Base-by-base conservation (phyloP, 139 green algal genomes). In the Marvania coccoides region DNA sequence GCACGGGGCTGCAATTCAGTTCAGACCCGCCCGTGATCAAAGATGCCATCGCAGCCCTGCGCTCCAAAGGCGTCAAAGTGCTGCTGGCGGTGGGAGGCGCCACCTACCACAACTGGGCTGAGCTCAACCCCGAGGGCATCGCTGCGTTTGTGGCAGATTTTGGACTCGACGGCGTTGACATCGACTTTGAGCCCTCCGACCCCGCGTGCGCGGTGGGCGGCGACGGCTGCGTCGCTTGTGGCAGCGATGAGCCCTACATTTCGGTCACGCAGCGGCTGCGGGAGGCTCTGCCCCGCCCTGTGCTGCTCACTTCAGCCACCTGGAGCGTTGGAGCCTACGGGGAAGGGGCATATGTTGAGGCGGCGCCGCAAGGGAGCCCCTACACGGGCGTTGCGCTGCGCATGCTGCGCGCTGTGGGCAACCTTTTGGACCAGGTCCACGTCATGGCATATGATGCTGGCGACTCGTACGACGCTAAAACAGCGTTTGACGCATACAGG, bases 381-480 rank as follows among this genome's bases (percentile, higher is more conserved):
- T 58, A 56, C 12, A 64, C 57, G 30, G 57, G 57, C 19, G n/a
- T 58, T 56, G 30, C 57, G 8, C 47, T 64, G 14, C 15, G 19
- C 12, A 64, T 64, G 57, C 26, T 64, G 3, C 30, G 26, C 5
- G 14, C 23, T 55, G 57, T 58, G 47, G 57, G 57, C 33, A 23
- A 13, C 6, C 4, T 64, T 23, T 58, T 64, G 57, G 23, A 64
- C 12, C 33, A 23, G 26, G 6, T 64, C n/a, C 30, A 64, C 8
- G 26, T 64, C 26, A 64, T 64, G 57, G 57, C 57, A 46, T 64
- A 64, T 64, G 57, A 64, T 24, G 57, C 57, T 19, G 57, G 57
- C 4, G 19, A 23, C 13, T 34, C 12, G 6, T 64, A 57, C 23
- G 33, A 58, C 29, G 23, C 57, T 14, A 58, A 64, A 23, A 5